Base-by-base conservation (phyloP, 805 yeast genomes). In the Blastobotrys terrestris region DNA sequence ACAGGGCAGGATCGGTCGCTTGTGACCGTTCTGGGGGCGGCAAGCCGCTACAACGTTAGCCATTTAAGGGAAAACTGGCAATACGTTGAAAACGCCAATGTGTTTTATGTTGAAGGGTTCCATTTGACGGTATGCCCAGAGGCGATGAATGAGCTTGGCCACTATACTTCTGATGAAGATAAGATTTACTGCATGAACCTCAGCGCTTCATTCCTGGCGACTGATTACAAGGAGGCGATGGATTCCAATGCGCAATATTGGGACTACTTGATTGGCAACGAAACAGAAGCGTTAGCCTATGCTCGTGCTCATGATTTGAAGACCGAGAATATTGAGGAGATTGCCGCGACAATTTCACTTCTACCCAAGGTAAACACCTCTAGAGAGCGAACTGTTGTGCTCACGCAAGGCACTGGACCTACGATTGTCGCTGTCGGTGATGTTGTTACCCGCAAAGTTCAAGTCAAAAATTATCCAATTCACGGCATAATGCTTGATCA, bases 61-160 rank as follows among this genome's bases (percentile, higher is more conserved):
- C 98, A 94, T 72, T 79, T 94, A 67, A 83, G 87, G 67, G 80
- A 85, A 72, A 88, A 91, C 79, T 91, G 97, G 97, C 74, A 74
- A 59, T 72, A 76, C 55, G 96, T 94, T 57, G 90, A 88, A 72
- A 76, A 74, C 49, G 98, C 92, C 56, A 77, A 83, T 69, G 78
- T 76, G 64, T 94, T 75, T 78, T 94, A 94, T 80, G 86, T 94
- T 67, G 99, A 98, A 65, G 99, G 99, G n/a, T 94, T 84, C 88
- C 99, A 94, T 73, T 79, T 94, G 74, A 94, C 99, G 53, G 99
- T 94, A 53, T 87, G 96, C 60, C 97, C 96, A 59, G 95, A 85
- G 55, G 97, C 99, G 52, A 94, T 94, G 66, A 77, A 79, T 62
- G 82, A 84, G 55, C 78, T 94, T 63, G 99, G 97, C 62, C 79